phyloP scores from a whole-genome alignment of 345 rosid species.

The Salix dunnii region DNA sequence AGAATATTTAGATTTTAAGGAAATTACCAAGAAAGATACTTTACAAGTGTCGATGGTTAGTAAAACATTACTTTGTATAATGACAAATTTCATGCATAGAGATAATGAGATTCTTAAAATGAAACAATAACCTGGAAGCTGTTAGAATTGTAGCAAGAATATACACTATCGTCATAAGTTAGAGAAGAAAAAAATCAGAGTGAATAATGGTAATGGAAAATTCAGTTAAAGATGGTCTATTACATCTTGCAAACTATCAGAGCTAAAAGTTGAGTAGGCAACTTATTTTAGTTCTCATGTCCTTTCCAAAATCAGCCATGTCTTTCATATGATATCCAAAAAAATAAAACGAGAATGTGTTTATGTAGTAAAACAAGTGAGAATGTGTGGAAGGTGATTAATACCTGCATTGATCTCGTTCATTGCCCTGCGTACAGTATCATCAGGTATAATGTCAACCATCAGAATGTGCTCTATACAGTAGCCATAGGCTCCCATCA shows the following conservation, averaged over 20 bases:
- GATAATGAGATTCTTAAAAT: neutral
- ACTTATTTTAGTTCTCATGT: neutral
- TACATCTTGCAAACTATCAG: neutral
- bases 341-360: neutral
- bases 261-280: neutral
- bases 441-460: conserved; percentile 95
- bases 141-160: neutral
- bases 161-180: neutral
- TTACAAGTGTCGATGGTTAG: neutral
- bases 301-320: neutral
- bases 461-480: conserved; percentile 92
- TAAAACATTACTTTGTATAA: neutral
- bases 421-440: conserved; percentile 91
- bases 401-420: conserved; percentile 98
- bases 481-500: conserved; percentile 92
- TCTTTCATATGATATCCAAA: neutral
- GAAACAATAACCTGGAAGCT: neutral
- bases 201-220: neutral
- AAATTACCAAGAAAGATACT: neutral
- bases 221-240: neutral
- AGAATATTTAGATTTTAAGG: neutral
- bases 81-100: neutral
- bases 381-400: neutral
- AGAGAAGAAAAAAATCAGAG: neutral
- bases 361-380: neutral